Percentiles rank a stretch among this genome's conserved stretches.
These are phyloP conservation scores for Hyaloscypha variabilis DNA, from an alignment of 495 filamentous ascomycete species.

Conservation along the genomic window DNA sequence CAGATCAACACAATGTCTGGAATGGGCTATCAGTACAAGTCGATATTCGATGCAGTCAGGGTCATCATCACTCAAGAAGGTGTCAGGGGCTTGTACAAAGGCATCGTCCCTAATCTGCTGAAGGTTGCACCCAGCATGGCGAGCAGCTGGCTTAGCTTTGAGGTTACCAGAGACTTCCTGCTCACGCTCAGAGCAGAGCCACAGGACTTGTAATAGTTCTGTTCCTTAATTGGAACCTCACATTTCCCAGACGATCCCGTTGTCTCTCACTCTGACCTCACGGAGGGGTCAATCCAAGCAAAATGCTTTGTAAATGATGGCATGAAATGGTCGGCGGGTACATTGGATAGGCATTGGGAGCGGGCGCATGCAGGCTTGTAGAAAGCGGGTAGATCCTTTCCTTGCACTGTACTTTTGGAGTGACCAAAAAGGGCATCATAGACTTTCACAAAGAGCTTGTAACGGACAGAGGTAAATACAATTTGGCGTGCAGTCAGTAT, in stretches of 20 bases:
- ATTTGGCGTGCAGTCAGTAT: neutral
- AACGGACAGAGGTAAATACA: neutral
- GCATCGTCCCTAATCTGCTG: constrained; percentile 78
- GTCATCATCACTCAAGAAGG: constrained; percentile 84
- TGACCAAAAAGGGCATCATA: constrained; percentile 11
- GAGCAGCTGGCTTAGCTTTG: constrained; percentile 96
- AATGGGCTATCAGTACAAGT: constrained; percentile 96
- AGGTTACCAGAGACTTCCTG: constrained; percentile 86
- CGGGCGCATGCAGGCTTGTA: constrained; percentile 29
- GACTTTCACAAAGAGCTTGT: constrained; percentile 2
- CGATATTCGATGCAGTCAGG: constrained; percentile 79
- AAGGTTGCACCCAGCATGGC: constrained; percentile 99
- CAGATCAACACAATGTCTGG: constrained; percentile 99
- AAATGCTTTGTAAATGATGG: constrained; percentile 33
- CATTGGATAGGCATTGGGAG: constrained; percentile 33
- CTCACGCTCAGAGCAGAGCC: constrained; percentile 54
- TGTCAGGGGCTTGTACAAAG: constrained; percentile 42
- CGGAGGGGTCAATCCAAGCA: constrained; percentile 29
- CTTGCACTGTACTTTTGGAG: constrained; percentile 14
- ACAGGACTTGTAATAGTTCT: constrained; percentile 29
- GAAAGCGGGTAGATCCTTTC: constrained; percentile 29
- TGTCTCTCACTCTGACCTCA: neutral
- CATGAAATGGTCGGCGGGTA: constrained; percentile 17
- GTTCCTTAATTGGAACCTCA: neutral
- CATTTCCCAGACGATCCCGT: neutral